A percentile compares a stretch with the other conserved stretches of the same genome.
These are phyloP conservation scores for Pseudozyma tsukubaensis DNA, from an alignment of 1,284 basidiomycete genomes.

Conservation along the genomic window DNA sequence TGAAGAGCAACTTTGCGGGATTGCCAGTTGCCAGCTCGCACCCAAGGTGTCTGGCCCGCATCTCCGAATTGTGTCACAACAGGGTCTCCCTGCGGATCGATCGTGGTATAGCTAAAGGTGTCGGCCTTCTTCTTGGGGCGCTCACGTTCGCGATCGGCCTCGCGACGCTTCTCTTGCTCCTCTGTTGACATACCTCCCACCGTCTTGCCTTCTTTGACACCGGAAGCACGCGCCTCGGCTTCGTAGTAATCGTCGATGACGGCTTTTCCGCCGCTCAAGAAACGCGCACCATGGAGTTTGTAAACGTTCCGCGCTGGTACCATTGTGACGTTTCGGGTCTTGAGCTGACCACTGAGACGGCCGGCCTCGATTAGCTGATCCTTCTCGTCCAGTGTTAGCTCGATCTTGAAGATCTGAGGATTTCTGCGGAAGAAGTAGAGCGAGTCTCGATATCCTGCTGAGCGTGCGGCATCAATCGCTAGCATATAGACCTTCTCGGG, in stretches of 20 bases:
- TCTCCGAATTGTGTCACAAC: conserved; percentile 65
- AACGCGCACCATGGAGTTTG: conserved; percentile 92
- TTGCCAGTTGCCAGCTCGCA: conserved; percentile 57
- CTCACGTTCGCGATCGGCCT: conserved; percentile 55
- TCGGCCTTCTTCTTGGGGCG: conserved; percentile 55
- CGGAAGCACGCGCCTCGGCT: conserved; percentile 76
- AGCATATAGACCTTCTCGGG: conserved; percentile 90
- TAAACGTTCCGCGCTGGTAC: conserved; percentile 91
- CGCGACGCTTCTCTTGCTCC: conserved; percentile 55
- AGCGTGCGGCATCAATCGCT: conserved; percentile 94
- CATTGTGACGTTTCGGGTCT: conserved; percentile 90
- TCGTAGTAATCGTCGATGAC: conserved; percentile 96
- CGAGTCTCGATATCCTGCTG: conserved; percentile 94
- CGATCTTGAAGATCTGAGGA: conserved; percentile 87
- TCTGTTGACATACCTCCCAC: conserved; percentile 56
- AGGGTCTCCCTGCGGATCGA: conserved; percentile 62
- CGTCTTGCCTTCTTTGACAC: conserved; percentile 64
- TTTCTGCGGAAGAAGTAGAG: conserved; percentile 95
- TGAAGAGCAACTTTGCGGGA: conserved; percentile 50
- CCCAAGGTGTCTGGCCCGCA: conserved; percentile 61
- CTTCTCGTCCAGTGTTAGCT: conserved; percentile 75
- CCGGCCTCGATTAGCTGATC: conserved; percentile 88
- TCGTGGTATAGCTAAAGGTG: conserved; percentile 54
- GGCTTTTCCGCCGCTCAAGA: conserved; percentile 86
- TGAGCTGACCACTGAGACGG: conserved; percentile 86